These are phyloP conservation scores for Trebouxia sp. DNA, from an alignment of 139 green algal genomes.

Conservation along the genomic window DNA sequence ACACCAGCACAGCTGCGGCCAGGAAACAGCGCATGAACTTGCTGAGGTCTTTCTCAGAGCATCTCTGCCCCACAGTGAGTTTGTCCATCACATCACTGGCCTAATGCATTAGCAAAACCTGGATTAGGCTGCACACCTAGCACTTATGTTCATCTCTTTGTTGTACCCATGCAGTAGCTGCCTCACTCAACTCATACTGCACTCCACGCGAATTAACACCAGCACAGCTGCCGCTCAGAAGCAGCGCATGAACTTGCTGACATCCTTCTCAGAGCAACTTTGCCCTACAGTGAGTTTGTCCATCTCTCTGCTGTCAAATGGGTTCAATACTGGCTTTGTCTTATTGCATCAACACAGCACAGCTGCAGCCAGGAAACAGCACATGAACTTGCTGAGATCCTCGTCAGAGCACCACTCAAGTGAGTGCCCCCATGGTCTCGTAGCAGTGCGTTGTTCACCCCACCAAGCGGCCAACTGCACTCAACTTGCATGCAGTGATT, in stretches of 20 bases:
- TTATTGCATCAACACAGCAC: no score
- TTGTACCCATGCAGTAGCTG: slow-evolving; percentile 53
- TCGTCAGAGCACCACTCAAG: background rate
- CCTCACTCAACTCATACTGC: slow-evolving; percentile 64
- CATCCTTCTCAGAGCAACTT: slow-evolving; percentile 14
- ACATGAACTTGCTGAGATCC: background rate
- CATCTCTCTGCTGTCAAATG: no score
- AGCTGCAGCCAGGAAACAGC: background rate
- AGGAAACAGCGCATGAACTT: slow-evolving; percentile 14
- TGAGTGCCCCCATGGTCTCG: no score
- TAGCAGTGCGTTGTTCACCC: no score
- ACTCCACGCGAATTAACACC: slow-evolving; percentile 43
- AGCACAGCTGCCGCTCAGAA: background rate
- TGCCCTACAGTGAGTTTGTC: background rate
- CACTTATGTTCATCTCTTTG: no score
- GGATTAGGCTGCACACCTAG: no score
- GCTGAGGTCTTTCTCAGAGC: slow-evolving; percentile 28
- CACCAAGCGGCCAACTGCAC: no score
- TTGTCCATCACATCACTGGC: no score
- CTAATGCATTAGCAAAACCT: no score
- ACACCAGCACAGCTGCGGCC: background rate
- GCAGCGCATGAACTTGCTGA: slow-evolving; percentile 24
- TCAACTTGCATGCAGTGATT: no score
- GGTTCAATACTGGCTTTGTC: no score
- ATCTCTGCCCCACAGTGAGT: background rate